A percentile compares a stretch with the other conserved stretches of the same genome.
phyloP scores from a whole-genome alignment of 108 stramenopile species.

The Stephanodiscus triporus region DNA sequence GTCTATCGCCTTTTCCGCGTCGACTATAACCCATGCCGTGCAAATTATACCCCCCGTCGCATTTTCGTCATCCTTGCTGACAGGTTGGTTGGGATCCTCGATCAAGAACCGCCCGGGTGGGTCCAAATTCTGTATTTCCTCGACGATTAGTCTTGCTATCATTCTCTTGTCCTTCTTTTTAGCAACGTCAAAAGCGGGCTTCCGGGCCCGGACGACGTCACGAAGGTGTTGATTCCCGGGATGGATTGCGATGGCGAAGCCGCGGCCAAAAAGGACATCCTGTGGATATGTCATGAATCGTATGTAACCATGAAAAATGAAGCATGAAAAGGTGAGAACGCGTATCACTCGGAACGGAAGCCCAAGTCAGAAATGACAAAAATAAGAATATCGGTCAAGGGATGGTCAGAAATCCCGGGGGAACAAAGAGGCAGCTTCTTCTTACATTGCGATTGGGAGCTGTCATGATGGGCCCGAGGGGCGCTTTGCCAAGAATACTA shows the following conservation, averaged over 20 bases:
- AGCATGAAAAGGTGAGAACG: neutral
- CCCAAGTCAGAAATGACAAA: neutral
- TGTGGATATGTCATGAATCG: neutral
- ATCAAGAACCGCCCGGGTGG: conserved; percentile 41
- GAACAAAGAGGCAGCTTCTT: neutral
- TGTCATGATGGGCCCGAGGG: no score
- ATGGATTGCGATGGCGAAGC: conserved; percentile 60
- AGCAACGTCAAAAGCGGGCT: conserved; percentile 58
- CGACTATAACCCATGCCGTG: conserved; percentile 10
- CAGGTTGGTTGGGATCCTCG: conserved; percentile 26
- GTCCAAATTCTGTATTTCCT: conserved; percentile 13
- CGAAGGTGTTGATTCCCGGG: conserved; percentile 65
- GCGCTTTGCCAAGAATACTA: no score
- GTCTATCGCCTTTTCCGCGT: conserved; percentile 9
- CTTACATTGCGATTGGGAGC: conserved; percentile 4
- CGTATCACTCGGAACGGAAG: neutral
- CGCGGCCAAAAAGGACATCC: conserved; percentile 65
- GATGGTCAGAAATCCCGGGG: neutral
- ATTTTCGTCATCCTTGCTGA: neutral
- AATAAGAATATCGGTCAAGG: neutral
- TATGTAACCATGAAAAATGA: neutral
- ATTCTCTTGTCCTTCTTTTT: conserved; percentile 65
- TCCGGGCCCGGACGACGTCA: conserved; percentile 57
- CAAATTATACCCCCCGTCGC: neutral
- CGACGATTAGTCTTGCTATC: conserved; percentile 64